A percentile compares a stretch with the other conserved stretches of the same genome.
These are phyloP conservation scores for Zasmidium angulare DNA, from an alignment of 2,329 filamentous ascomycete genomes.

Conservation along the genomic window DNA sequence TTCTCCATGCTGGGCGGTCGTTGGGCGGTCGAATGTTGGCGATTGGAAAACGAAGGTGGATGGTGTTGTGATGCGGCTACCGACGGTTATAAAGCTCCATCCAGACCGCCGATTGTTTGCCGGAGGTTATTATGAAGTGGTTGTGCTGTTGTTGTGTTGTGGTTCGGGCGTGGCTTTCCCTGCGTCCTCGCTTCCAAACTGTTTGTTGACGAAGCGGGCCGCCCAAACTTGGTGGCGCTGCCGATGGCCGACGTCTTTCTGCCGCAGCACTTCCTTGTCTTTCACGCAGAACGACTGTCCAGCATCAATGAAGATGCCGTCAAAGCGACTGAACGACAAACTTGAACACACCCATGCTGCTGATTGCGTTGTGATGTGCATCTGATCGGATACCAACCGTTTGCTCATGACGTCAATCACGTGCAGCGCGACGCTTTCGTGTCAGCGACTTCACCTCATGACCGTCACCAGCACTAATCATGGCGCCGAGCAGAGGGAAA, in stretches of 20 bases:
- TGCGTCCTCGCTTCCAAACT: neutral
- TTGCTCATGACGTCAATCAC: neutral
- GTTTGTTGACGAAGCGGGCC: neutral
- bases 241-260: too few species aligned
- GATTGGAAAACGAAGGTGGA: neutral
- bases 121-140: neutral
- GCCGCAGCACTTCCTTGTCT: too few species aligned
- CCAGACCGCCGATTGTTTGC: neutral
- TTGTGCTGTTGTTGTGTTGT: neutral
- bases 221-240: too few species aligned
- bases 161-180: neutral
- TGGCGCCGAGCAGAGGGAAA: conserved; percentile 34
- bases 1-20: conserved; percentile 39
- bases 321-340: too few species aligned
- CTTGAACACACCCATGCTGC: too few species aligned
- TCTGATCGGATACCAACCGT: neutral
- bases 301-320: too few species aligned
- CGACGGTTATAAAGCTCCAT: conserved; percentile 4
- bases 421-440: conserved; percentile 20
- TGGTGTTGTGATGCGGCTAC: conserved; percentile 2
- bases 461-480: conserved; percentile 8
- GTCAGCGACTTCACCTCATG: conserved; percentile 2
- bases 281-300: too few species aligned
- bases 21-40: neutral
- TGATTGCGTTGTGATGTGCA: neutral